Conservation (phyloP, 306 rosid species). For the Leucaena leucocephala region DNA sequence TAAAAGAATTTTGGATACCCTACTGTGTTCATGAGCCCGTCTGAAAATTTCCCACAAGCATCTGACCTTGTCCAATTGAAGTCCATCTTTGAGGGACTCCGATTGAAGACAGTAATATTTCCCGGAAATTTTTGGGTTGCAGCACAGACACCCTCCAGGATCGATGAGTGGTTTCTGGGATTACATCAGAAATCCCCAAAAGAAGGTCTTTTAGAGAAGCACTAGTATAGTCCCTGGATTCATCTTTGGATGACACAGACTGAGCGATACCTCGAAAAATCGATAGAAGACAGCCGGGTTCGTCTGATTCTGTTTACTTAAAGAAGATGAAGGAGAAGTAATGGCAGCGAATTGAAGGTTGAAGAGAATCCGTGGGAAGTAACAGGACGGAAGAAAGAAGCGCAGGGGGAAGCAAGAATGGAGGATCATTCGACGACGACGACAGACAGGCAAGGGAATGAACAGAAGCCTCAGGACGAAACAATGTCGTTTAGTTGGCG, state of each 20-base stretch:
- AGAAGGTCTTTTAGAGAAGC: slow-evolving; percentile 58
- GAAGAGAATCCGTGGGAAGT: slow-evolving; percentile 18
- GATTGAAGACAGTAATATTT: slow-evolving; percentile 60
- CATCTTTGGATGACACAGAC: slow-evolving; percentile 42
- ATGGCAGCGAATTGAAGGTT: slow-evolving; percentile 29
- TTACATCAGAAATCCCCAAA: slow-evolving; percentile 56
- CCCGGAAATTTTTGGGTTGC: slow-evolving; percentile 61
- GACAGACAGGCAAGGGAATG: background rate
- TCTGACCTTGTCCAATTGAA: slow-evolving; percentile 58
- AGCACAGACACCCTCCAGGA: slow-evolving; percentile 55
- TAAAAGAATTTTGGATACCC: slow-evolving; percentile 46
- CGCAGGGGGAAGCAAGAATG: slow-evolving; percentile 36
- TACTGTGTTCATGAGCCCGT: slow-evolving; percentile 42
- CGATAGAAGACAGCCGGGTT: slow-evolving; percentile 33
- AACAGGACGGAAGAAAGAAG: slow-evolving; percentile 40
- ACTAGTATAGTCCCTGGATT: slow-evolving; percentile 37
- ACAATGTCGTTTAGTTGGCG: background rate
- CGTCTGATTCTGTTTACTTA: slow-evolving; percentile 13
- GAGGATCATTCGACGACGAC: slow-evolving; percentile 45
- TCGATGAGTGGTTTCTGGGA: slow-evolving; percentile 63
- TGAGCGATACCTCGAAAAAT: slow-evolving; percentile 55
- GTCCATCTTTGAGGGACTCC: slow-evolving; percentile 37
- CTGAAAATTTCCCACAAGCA: slow-evolving; percentile 71
- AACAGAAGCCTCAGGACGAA: background rate
- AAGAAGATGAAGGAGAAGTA: slow-evolving; percentile 8